Evolutionary conservation across 2,329 filamentous ascomycete species (phyloP), one percentile per base, ranked within the genome.

Genomic region (Sporothrix euskadiensis): DNA sequence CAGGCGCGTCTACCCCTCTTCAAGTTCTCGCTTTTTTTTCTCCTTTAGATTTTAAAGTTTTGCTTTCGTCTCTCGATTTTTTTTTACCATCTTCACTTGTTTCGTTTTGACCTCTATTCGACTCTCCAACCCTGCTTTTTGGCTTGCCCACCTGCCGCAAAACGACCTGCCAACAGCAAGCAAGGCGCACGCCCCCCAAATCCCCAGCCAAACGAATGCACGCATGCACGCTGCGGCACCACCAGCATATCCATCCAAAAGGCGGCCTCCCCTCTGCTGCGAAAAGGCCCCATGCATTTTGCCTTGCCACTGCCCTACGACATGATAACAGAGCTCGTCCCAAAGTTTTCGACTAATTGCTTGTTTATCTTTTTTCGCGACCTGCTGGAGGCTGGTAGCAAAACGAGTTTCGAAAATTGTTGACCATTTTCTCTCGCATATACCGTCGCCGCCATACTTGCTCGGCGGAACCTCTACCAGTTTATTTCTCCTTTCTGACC

Each of bases 181-280:
- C 65, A 68, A 68, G 61, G 65, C 65, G 52, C 44, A 66, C 63
- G 65, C 65, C 65, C 26, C 44, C 63, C 6, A 35, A 7, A 49
- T 57, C n/a, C 52, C n/a, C 52, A 70, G 35, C 68, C 49, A 32
- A 39, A 44, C 69, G 22, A 3, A 30, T 19, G n/a, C 69, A 57
- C 39, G 14, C 39, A 41, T 30, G 49, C 54, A 41, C 54, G 68
- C 68, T 39, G 68, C 52, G 16, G 19, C 49, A 56, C 68, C 32
- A 57, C 68, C 35, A 65, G 35, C 59, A 65, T 41, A 22, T 3
- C 22, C 32, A 65, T 10, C 22, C 30, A 35, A 63, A 65, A 66
- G 59, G 70, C 70, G 70, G 70, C 70, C 70, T 71, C 70, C 70
- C 70, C 70, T 71, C 70, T 39, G 30, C 66, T 41, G 30, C 66